A percentile compares a stretch with the other conserved stretches of the same genome.
These are phyloP conservation scores for Perkinsus chesapeaki DNA, from an alignment of 169 alveolate species.

Conservation along the genomic window DNA sequence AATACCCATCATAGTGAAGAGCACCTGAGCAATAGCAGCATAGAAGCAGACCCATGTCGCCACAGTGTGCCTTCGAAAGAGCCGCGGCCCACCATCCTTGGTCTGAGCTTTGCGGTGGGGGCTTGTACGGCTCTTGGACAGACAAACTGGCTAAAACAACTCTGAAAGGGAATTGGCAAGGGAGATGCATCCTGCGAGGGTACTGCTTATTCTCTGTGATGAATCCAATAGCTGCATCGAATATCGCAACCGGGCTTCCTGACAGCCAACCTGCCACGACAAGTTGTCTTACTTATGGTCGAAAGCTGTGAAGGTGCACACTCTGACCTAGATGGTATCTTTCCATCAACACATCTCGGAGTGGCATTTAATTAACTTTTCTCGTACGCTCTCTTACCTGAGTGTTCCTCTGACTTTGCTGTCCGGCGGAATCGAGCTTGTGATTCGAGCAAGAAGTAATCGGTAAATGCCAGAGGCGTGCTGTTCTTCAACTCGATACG, in stretches of 20 bases:
- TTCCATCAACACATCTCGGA: too few species aligned
- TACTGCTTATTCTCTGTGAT: background rate
- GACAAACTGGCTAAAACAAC: background rate
- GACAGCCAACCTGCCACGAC: background rate
- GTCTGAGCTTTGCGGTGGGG: background rate
- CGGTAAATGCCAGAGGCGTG: background rate
- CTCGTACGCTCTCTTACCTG: background rate
- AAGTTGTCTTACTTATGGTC: too few species aligned
- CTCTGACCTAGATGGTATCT: too few species aligned
- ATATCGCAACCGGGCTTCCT: background rate
- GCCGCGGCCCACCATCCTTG: background rate
- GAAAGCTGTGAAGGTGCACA: too few species aligned
- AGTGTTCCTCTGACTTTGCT: background rate
- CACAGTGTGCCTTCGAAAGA: background rate
- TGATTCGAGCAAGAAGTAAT: background rate
- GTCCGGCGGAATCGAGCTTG: background rate
- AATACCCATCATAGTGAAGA: background rate
- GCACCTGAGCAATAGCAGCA: background rate
- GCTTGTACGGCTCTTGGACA: background rate
- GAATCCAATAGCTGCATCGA: background rate
- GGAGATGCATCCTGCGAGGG: background rate
- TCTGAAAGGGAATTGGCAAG: background rate
- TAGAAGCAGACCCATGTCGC: too few species aligned
- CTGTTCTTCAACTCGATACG: background rate
- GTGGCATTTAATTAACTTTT: too few species aligned